Evolutionary conservation across 345 rosid species (phyloP).

Genomic region (Salix purpurea): DNA sequence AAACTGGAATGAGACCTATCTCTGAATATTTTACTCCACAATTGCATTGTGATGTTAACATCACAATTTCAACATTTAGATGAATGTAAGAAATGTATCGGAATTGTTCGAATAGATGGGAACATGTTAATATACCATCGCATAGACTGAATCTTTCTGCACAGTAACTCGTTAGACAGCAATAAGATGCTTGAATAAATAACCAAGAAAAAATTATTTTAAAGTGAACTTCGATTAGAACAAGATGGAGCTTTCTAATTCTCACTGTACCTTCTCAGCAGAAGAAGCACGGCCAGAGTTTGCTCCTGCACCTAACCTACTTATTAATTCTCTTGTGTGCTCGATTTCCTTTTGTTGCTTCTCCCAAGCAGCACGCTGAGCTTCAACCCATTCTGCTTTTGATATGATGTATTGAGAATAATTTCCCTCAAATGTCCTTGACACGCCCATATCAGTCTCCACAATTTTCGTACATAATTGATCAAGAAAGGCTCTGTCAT

Average conservation of each 20-base stretch:
- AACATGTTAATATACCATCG: background rate
- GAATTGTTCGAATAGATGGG: background rate
- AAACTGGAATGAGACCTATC: too few relatives aligned
- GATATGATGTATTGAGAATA: constrained; percentile 75
- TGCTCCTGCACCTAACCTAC: constrained; percentile 77
- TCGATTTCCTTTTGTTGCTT: constrained; percentile 91
- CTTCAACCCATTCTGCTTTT: constrained; percentile 72
- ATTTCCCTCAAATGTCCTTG: constrained; percentile 77
- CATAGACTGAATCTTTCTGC: background rate
- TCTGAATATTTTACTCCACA: background rate
- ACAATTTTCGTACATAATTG: constrained; percentile 90
- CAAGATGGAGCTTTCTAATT: background rate
- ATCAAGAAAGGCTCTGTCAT: constrained; percentile 96
- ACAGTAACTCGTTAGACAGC: background rate
- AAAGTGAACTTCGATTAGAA: background rate
- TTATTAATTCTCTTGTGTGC: constrained; percentile 65
- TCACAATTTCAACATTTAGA: background rate
- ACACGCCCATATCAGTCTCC: constrained; percentile 93
- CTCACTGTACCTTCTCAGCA: constrained; percentile 71
- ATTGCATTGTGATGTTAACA: background rate
- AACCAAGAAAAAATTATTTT: background rate
- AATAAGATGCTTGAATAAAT: background rate
- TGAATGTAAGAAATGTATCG: background rate
- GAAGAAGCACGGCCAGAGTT: constrained; percentile 93
- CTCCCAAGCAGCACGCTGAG: constrained; percentile 80